These are phyloP conservation scores for Populus nigra DNA, from an alignment of 345 rosid species.

Conservation along the genomic window DNA sequence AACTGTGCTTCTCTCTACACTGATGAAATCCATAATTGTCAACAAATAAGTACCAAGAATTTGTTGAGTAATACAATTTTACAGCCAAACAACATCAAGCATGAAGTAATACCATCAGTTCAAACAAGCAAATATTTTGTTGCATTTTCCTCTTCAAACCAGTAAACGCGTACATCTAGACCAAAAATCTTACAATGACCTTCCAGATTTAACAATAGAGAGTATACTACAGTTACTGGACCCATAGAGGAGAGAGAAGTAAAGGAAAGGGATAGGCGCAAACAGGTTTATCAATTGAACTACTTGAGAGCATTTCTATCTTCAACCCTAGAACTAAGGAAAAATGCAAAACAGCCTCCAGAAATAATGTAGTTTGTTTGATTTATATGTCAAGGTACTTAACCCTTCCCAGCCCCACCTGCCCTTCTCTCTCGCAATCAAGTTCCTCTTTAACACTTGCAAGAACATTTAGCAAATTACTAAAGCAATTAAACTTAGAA, in stretches of 20 bases:
- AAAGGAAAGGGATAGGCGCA: not conserved
- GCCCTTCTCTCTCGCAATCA: not conserved
- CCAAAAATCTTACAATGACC: not conserved
- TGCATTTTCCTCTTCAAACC: not conserved
- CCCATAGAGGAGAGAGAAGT: not conserved
- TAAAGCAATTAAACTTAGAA: not conserved
- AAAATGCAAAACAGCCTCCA: not conserved
- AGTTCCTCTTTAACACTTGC: not conserved
- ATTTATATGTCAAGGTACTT: not conserved
- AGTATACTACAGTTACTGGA: not conserved
- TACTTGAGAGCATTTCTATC: not conserved
- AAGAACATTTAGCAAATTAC: not conserved
- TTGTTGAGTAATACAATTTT: not conserved
- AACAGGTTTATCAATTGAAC: not conserved
- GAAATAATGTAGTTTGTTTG: not conserved
- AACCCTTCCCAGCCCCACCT: not conserved
- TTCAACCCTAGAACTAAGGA: not conserved
- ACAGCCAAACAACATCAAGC: not conserved
- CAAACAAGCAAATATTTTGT: not conserved
- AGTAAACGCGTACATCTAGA: not conserved
- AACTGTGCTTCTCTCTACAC: constrained; percentile 25
- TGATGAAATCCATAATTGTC: constrained; percentile 26
- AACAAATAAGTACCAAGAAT: constrained; percentile 9
- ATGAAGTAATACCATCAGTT: not conserved
- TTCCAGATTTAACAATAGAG: not conserved